Base-by-base conservation (phyloP, 306 rosid species). In the Oemleria cerasiformis region DNA sequence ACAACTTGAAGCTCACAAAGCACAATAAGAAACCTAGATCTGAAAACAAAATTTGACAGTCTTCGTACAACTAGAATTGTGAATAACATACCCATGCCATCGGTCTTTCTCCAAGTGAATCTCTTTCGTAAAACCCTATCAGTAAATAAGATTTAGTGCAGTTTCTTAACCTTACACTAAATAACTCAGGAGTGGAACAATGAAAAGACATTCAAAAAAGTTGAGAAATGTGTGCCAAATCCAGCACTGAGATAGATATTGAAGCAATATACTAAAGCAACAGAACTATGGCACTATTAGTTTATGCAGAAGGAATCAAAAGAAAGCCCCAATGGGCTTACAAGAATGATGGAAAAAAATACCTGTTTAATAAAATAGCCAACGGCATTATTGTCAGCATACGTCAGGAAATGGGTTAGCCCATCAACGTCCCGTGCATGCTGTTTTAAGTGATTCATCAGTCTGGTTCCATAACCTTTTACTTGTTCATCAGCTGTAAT, bases 331-430 rank as follows among this genome's bases (percentile, higher is more conserved):
- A 62, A 66, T 60, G 60, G 20, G 63, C 70, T 43, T 19, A 42
- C 20, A 25, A 13, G 6, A 43, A 12, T 15, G 8, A 23, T 7
- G 20, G n/a, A 70, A 56, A 84, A 73, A 68, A 72, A 73, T 49
- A 95, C 99, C 96, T 95, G 99, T 82, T 95, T 95, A 73, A 85
- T 88, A 72, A 95, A 95, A 81, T 94, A 94, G 74, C 99, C 99
- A 74, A 94, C 99, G 16, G 99, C 99, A 82, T 94, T 94, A 74
- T 94, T 94, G 85, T 94, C 99, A 48, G 99, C 99, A 73, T 94
- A 94, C 9, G 99, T 94, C 77, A 94, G 87, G 84, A 94, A 94
- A 90, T 94, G 97, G 42, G 97, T 94, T 75, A 94, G 84, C 70
- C 99, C 99, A 77, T 94, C 99, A 61, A 71, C 77, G 70, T 94